Conservation (phyloP, 2,329 filamentous ascomycete genomes). For the Grosmannia serpens region DNA sequence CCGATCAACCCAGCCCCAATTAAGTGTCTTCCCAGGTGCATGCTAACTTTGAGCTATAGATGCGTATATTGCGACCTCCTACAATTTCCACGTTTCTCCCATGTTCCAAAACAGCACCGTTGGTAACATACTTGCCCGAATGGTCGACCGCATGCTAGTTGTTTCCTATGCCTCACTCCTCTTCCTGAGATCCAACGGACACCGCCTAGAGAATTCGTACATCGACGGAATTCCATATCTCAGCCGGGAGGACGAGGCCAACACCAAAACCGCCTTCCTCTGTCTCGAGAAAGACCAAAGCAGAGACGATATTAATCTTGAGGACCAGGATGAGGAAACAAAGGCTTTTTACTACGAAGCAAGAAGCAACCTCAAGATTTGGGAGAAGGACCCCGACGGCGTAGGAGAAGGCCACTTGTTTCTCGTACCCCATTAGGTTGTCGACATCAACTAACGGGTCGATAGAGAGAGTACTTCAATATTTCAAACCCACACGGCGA, state of each 20-base stretch:
- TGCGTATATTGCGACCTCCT: constrained; percentile 16
- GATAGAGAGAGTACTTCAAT: constrained; percentile 4
- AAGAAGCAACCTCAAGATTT: neutral
- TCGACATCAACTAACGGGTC: neutral
- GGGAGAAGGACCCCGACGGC: constrained; percentile 2
- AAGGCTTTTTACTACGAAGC: constrained; percentile 9
- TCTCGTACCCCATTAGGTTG: neutral
- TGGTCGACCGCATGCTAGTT: constrained; percentile 17
- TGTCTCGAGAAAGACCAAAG: neutral
- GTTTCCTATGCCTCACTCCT: constrained; percentile 18
- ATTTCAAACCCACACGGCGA: constrained; percentile 15
- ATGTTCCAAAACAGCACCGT: constrained; percentile 13
- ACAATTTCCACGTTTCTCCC: constrained; percentile 21
- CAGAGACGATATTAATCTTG: neutral
- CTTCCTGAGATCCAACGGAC: constrained; percentile 18
- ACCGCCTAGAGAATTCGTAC: constrained; percentile 17
- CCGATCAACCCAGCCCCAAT: too few species aligned
- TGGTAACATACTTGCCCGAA: constrained; percentile 11
- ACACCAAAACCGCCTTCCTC: constrained; percentile 3
- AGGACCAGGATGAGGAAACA: neutral
- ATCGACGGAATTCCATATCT: constrained; percentile 21
- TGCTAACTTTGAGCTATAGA: neutral
- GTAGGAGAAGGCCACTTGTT: neutral
- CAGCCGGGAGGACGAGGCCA: constrained; percentile 13
- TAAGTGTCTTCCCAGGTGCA: neutral